These are phyloP conservation scores for Microbotryum intermedium DNA, from an alignment of 1,284 basidiomycete species.

Conservation along the genomic window DNA sequence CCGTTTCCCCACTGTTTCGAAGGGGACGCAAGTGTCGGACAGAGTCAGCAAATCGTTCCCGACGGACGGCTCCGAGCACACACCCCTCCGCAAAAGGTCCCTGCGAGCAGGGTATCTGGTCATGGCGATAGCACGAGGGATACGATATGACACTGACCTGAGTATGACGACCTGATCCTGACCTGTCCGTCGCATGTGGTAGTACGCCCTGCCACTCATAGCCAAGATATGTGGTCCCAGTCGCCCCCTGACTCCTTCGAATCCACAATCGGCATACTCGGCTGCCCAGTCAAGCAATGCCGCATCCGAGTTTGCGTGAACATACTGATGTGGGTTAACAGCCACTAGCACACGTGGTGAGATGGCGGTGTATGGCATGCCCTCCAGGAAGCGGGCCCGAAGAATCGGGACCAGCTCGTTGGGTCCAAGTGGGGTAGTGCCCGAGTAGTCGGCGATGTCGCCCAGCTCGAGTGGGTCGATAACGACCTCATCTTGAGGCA, in stretches of 20 bases:
- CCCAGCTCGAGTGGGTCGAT: conserved; percentile 23
- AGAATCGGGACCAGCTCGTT: conserved; percentile 26
- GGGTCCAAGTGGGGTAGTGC: conserved; percentile 12
- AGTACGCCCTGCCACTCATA: conserved; percentile 82
- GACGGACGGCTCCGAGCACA: background rate
- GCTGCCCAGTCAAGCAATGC: conserved; percentile 72
- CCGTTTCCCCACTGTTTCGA: conserved; percentile 68
- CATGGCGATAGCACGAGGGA: too few relatives aligned
- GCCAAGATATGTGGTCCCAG: conserved; percentile 79
- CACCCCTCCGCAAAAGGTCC: background rate
- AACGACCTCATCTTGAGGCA: conserved; percentile 8
- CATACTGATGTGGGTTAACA: conserved; percentile 80
- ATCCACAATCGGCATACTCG: conserved; percentile 54
- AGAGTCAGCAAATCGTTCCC: background rate
- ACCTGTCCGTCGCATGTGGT: conserved; percentile 86
- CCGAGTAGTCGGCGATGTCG: conserved; percentile 18
- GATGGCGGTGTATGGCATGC: conserved; percentile 24
- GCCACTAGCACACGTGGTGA: conserved; percentile 51
- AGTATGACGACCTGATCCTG: conserved; percentile 87
- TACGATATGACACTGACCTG: conserved; percentile 50
- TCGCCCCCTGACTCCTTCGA: conserved; percentile 44
- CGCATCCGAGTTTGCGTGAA: conserved; percentile 68
- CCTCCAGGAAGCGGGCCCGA: conserved; percentile 19
- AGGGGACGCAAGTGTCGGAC: background rate
- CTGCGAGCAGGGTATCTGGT: background rate